Evolutionary conservation across 441 rosid species (phyloP).

Genomic region (Pelargonium cotyledonis): DNA sequence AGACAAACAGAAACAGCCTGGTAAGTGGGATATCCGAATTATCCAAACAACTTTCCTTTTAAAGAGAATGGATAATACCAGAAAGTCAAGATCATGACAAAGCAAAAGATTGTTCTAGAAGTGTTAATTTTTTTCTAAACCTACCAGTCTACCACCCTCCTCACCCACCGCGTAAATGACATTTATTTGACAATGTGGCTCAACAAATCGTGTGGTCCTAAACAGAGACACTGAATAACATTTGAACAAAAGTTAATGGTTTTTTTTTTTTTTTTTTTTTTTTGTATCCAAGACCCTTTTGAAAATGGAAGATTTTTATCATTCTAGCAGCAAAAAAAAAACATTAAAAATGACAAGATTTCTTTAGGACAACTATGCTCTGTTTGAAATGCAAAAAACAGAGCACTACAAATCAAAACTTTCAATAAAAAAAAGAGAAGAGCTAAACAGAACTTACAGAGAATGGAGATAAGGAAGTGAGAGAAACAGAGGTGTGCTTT

Average conservation of each 20-base stretch:
- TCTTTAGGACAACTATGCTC: too few relatives aligned
- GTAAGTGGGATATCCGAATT: neutral
- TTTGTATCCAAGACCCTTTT: neutral
- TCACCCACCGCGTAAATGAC: neutral
- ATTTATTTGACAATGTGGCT: neutral
- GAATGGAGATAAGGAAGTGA: neutral
- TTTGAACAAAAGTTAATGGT: neutral
- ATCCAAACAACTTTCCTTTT: neutral
- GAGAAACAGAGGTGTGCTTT: neutral
- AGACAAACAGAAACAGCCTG: neutral
- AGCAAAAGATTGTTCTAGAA: neutral
- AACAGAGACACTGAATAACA: neutral
- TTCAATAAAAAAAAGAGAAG: neutral
- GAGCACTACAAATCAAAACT: neutral
- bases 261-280: neutral
- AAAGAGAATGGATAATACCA: conserved; percentile 1
- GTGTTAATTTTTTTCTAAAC: neutral
- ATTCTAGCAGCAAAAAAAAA: neutral
- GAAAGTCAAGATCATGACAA: neutral
- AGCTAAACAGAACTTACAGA: neutral
- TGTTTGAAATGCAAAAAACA: neutral
- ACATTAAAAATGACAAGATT: neutral
- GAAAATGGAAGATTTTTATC: neutral
- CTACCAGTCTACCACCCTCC: neutral
- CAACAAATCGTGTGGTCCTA: neutral